Conservation (phyloP, 2,329 filamentous ascomycete species). For the Alternaria metachromatica region DNA sequence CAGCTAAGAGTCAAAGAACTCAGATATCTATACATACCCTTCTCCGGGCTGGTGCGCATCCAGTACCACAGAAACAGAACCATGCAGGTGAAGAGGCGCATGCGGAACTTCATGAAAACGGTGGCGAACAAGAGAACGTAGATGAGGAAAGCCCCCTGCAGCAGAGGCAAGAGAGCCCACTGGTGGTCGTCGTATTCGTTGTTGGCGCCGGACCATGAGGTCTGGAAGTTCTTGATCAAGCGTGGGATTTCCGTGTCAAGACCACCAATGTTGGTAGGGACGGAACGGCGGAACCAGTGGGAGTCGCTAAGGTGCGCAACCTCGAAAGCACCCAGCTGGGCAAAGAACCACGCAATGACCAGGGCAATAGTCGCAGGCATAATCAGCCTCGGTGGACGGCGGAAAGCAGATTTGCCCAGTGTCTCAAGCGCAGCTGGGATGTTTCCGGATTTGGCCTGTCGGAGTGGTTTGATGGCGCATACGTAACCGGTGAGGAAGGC, state of each 20-base stretch:
- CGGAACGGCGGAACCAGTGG: constrained; percentile 60
- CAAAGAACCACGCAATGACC: constrained; percentile 58
- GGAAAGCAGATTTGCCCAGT: constrained; percentile 61
- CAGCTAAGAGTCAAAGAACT: not conserved
- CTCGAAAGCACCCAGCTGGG: constrained; percentile 58
- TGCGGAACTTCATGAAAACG: constrained; percentile 57
- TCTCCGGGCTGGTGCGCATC: constrained; percentile 54
- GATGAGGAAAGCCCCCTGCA: constrained; percentile 59
- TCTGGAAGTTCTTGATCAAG: constrained; percentile 55
- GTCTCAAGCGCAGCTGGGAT: constrained; percentile 53
- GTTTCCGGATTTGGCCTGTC: constrained; percentile 57
- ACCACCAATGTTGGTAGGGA: constrained; percentile 53
- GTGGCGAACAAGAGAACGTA: constrained; percentile 58
- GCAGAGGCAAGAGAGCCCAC: constrained; percentile 60
- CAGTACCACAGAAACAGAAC: constrained; percentile 59
- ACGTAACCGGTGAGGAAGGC: constrained; percentile 64
- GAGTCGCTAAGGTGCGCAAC: constrained; percentile 57
- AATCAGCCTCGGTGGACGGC: constrained; percentile 59
- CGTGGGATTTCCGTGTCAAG: constrained; percentile 55
- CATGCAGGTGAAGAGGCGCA: constrained; percentile 55
- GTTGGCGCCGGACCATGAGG: constrained; percentile 59
- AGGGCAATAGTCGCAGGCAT: constrained; percentile 61
- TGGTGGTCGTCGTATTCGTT: constrained; percentile 63
- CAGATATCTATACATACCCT: constrained; percentile 47
- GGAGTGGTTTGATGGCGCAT: constrained; percentile 62